These are phyloP conservation scores for Ceriops decandra DNA, from an alignment of 345 rosid species.

Conservation along the genomic window DNA sequence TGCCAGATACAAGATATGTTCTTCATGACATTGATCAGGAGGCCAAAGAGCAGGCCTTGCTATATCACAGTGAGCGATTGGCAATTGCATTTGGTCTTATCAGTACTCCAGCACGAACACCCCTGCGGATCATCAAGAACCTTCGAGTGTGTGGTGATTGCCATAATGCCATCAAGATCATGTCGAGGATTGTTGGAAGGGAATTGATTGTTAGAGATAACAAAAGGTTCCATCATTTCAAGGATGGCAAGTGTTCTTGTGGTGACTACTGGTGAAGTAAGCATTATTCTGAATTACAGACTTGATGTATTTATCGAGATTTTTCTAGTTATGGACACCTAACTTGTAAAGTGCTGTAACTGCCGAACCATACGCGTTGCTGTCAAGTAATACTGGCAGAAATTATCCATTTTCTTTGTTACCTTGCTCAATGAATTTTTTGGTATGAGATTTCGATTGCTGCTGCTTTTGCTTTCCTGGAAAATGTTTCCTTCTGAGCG, in stretches of 20 bases:
- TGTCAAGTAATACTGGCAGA: neutral
- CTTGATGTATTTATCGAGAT: neutral
- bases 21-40: conserved; percentile 82
- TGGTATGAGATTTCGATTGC: neutral
- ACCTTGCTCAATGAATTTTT: neutral
- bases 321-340: neutral
- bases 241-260: conserved; percentile 49
- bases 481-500: neutral
- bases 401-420: neutral
- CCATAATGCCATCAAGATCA: conserved; percentile 83
- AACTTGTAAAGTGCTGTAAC: conserved; percentile 7
- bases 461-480: neutral
- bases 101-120: conserved; percentile 62
- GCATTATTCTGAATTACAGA: neutral
- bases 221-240: conserved; percentile 75
- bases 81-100: conserved; percentile 82
- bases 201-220: conserved; percentile 71
- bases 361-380: neutral
- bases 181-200: conserved; percentile 71
- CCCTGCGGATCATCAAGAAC: conserved; percentile 69
- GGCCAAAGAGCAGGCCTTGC: conserved; percentile 73
- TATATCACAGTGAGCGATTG: conserved; percentile 77
- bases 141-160: conserved; percentile 74
- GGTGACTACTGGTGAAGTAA: conserved; percentile 47
- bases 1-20: conserved; percentile 65